A percentile compares a stretch with the other conserved stretches of the same genome.
phyloP scores from a whole-genome alignment of 345 rosid species.

The Aurinia saxatilis region DNA sequence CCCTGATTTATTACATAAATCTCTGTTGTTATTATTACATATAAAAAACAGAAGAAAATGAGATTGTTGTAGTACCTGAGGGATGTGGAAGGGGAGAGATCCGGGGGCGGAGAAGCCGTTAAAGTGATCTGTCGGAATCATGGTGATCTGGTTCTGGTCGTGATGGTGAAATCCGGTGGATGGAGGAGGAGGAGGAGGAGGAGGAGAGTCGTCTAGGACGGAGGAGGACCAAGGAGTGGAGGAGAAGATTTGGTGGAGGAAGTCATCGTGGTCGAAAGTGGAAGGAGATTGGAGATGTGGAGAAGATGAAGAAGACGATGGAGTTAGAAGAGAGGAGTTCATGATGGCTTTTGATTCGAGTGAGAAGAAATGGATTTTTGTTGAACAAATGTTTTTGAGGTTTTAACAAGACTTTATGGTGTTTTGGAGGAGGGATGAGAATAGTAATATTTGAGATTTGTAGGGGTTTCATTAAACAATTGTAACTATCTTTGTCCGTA shows the following conservation, averaged over 20 bases:
- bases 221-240: constrained; percentile 43
- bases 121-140: constrained; percentile 40
- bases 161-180: constrained; percentile 18
- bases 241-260: constrained; percentile 76
- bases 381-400: not conserved
- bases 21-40: too few species aligned
- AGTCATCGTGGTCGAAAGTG: constrained; percentile 49
- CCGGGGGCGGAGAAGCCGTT: constrained; percentile 52
- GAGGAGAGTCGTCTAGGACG: constrained; percentile 17
- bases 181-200: constrained; percentile 10
- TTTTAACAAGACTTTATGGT: constrained; percentile 9
- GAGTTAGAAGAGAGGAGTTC: constrained; percentile 19
- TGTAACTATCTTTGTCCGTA: too few species aligned
- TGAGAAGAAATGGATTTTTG: not conserved
- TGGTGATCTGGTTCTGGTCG: constrained; percentile 49
- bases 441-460: not conserved
- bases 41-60: not conserved
- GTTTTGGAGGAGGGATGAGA: not conserved
- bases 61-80: constrained; percentile 28
- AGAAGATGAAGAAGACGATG: constrained; percentile 25
- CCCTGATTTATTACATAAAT: constrained; percentile 8
- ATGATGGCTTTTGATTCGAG: constrained; percentile 8
- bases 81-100: constrained; percentile 66
- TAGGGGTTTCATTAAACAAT: not conserved
- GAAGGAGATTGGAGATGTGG: constrained; percentile 23